phyloP scores from a whole-genome alignment of 768 basidiomycete genomes.

The Pleurotus eryngii region DNA sequence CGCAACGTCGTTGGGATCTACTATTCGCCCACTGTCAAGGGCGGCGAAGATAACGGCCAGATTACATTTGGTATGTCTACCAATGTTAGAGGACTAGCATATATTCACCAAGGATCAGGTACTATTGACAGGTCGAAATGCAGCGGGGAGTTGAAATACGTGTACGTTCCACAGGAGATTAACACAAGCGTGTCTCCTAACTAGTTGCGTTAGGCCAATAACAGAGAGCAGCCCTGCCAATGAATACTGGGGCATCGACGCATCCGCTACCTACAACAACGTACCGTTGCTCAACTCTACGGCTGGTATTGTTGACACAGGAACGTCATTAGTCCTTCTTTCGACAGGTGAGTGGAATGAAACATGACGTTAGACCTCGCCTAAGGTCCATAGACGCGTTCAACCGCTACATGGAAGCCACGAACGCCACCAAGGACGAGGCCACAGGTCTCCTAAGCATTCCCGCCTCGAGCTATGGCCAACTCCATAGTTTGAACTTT shows the following conservation, averaged over 20 bases:
- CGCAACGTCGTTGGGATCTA: slow-evolving; percentile 28
- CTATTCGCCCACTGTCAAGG: slow-evolving; percentile 33
- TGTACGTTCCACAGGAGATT: slow-evolving; percentile 18
- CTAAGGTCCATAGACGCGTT: slow-evolving; percentile 28
- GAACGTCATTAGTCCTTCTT: not conserved
- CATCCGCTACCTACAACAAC: slow-evolving; percentile 30
- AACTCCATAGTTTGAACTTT: slow-evolving; percentile 56
- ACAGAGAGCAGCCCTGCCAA: slow-evolving; percentile 22
- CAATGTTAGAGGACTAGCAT: too few relatives aligned
- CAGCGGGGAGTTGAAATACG: slow-evolving; percentile 27
- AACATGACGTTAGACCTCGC: not conserved
- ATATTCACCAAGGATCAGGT: not conserved
- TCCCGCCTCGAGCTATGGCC: slow-evolving; percentile 45
- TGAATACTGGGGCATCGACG: slow-evolving; percentile 41
- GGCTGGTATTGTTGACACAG: slow-evolving; percentile 41
- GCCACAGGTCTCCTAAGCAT: slow-evolving; percentile 49
- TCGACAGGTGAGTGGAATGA: not conserved
- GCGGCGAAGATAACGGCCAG: slow-evolving; percentile 8
- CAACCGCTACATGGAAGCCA: slow-evolving; percentile 37
- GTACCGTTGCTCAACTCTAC: slow-evolving; percentile 23
- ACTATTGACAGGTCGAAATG: slow-evolving; percentile 20
- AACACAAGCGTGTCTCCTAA: not conserved
- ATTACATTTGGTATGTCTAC: slow-evolving; percentile 20
- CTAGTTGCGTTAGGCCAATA: slow-evolving; percentile 11
- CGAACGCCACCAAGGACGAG: slow-evolving; percentile 38